phyloP scores from a whole-genome alignment of 352 stramenopile genomes.

The Globisporangium mamillatum region DNA sequence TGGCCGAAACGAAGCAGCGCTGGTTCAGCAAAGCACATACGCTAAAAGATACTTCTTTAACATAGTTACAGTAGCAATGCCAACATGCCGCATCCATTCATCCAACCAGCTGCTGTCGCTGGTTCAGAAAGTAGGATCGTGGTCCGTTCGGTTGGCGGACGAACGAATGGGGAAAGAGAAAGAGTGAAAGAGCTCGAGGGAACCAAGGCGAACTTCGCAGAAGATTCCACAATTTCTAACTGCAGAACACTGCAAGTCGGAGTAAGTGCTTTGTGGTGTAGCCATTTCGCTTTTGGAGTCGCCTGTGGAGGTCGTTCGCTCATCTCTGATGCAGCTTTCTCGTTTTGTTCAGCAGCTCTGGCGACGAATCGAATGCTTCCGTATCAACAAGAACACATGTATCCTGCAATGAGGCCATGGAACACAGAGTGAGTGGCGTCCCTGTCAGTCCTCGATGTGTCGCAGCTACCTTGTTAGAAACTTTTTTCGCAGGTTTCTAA shows the following conservation, averaged over 20 bases:
- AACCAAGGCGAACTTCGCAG: not conserved
- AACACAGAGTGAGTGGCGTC: too few relatives aligned
- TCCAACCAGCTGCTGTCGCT: not conserved
- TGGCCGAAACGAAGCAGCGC: not conserved
- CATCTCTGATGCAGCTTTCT: not conserved
- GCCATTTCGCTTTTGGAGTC: not conserved
- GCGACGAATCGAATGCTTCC: not conserved
- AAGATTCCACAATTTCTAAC: not conserved
- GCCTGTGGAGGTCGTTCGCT: not conserved
- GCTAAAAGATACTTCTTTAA: not conserved
- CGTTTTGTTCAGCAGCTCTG: not conserved
- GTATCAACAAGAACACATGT: too few relatives aligned
- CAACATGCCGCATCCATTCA: not conserved
- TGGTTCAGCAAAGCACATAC: not conserved
- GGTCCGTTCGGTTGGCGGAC: not conserved
- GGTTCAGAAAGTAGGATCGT: not conserved
- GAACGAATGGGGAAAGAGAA: not conserved
- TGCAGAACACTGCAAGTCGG: not conserved
- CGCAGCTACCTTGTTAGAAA: not conserved
- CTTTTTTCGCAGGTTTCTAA: too few relatives aligned
- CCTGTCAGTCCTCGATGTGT: not conserved
- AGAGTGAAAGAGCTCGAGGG: not conserved
- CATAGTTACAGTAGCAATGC: not conserved
- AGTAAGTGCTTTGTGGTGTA: not conserved
- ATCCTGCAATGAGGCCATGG: too few relatives aligned